Percentiles rank a stretch among this genome's conserved stretches.
Evolutionary conservation across 805 yeast genomes (phyloP).

Genomic region (Naumovozyma baii): DNA sequence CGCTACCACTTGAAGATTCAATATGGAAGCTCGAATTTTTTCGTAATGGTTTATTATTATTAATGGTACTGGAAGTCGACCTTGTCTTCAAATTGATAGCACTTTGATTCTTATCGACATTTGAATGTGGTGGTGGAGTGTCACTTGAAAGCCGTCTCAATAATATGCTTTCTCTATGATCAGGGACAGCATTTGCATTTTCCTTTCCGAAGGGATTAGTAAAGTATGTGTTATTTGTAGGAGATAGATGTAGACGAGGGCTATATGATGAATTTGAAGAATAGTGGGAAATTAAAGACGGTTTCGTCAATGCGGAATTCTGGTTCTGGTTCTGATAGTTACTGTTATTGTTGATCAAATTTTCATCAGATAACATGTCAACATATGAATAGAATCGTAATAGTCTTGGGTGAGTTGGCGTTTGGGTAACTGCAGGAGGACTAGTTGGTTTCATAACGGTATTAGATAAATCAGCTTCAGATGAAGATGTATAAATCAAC

Average conservation of each 20-base stretch:
- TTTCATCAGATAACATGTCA: slow-evolving; percentile 61
- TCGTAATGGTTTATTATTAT: too few relatives aligned
- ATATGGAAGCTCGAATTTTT: slow-evolving; percentile 13
- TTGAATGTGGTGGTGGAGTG: background rate
- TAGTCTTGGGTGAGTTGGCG: slow-evolving; percentile 10
- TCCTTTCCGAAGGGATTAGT: too few relatives aligned
- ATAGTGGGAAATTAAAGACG: background rate
- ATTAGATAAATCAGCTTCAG: background rate
- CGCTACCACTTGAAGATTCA: slow-evolving; percentile 21
- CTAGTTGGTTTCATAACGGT: background rate
- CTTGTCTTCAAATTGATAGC: too few relatives aligned
- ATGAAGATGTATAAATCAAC: background rate
- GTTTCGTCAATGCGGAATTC: background rate
- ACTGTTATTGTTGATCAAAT: slow-evolving; percentile 1
- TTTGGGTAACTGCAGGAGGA: background rate
- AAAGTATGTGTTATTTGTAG: background rate
- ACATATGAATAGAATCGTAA: slow-evolving; percentile 64
- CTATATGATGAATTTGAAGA: background rate
- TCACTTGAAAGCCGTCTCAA: background rate
- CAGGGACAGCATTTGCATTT: too few relatives aligned
- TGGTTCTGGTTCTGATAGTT: background rate
- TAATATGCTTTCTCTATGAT: background rate
- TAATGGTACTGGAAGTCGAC: too few relatives aligned
- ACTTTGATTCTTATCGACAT: background rate
- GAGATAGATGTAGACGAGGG: background rate